A percentile compares a stretch with the other conserved stretches of the same genome.
phyloP scores from a whole-genome alignment of 1,284 basidiomycete genomes.

The Tilletia walkeri region DNA sequence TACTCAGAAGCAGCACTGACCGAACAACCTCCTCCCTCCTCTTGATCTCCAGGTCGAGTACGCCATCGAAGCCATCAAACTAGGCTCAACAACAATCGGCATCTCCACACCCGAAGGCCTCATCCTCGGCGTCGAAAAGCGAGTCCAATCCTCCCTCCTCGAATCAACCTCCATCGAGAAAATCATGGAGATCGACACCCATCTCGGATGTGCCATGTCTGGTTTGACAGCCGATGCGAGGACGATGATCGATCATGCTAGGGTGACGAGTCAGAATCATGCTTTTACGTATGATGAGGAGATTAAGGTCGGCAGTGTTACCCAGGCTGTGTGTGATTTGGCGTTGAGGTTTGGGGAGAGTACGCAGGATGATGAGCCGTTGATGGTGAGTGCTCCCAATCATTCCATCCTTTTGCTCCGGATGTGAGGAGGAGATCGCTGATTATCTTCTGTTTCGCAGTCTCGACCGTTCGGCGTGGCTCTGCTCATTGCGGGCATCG shows the following conservation, averaged over 20 bases:
- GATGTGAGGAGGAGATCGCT: neutral
- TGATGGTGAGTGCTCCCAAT: constrained; percentile 74
- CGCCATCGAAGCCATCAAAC: constrained; percentile 68
- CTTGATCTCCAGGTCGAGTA: constrained; percentile 20
- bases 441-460: constrained; percentile 56
- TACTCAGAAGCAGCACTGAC: no score
- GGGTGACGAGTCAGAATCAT: constrained; percentile 91
- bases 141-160: constrained; percentile 92
- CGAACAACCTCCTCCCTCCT: neutral
- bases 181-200: constrained; percentile 98
- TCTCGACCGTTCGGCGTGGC: constrained; percentile 98
- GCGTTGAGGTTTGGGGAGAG: constrained; percentile 97
- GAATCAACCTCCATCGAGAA: constrained; percentile 97
- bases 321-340: constrained; percentile 96
- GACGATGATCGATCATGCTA: constrained; percentile 99
- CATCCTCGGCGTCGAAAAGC: constrained; percentile 94
- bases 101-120: constrained; percentile 71
- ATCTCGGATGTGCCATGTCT: constrained; percentile 97
- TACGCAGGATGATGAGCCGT: constrained; percentile 89
- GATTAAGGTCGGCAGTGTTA: constrained; percentile 79
- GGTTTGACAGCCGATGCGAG: constrained; percentile 96
- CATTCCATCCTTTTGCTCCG: neutral
- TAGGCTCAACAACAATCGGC: constrained; percentile 95
- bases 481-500: constrained; percentile 90
- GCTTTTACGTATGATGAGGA: constrained; percentile 93